These are phyloP conservation scores for Aspergillus fumigatiaffinis DNA, from an alignment of 2,329 filamentous ascomycete species.

Conservation along the genomic window DNA sequence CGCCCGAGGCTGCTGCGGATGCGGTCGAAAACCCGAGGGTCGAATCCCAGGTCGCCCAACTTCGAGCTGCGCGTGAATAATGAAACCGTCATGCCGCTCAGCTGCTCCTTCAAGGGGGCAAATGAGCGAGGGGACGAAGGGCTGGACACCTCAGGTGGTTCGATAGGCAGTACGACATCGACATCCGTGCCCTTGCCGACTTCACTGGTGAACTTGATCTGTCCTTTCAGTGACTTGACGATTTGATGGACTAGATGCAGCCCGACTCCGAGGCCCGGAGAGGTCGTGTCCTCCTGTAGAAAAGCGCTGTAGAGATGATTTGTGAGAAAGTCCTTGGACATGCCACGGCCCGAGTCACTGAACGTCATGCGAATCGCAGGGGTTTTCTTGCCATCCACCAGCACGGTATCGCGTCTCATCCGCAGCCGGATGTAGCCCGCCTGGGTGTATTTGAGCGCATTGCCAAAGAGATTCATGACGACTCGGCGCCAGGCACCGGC, in stretches of 20 bases:
- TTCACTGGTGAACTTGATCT: slow-evolving; percentile 22
- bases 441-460: slow-evolving; percentile 9
- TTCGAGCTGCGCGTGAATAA: slow-evolving; percentile 15
- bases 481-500: slow-evolving; percentile 9
- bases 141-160: background rate
- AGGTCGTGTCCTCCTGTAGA: slow-evolving; percentile 53
- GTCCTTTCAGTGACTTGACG: slow-evolving; percentile 21
- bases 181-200: slow-evolving; percentile 20
- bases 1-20: slow-evolving; percentile 11
- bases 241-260: slow-evolving; percentile 53
- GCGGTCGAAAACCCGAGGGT: slow-evolving; percentile 7
- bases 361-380: slow-evolving; percentile 16
- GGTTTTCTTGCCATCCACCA: slow-evolving; percentile 1
- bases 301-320: slow-evolving; percentile 52
- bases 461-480: slow-evolving; percentile 10
- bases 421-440: slow-evolving; percentile 10
- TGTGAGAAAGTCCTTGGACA: slow-evolving; percentile 23
- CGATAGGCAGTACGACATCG: slow-evolving; percentile 14
- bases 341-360: slow-evolving; percentile 25
- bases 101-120: slow-evolving; percentile 2
- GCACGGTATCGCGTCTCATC: slow-evolving; percentile 12
- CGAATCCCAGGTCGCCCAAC: slow-evolving; percentile 9
- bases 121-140: background rate
- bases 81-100: slow-evolving; percentile 13
- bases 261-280: slow-evolving; percentile 56